These are phyloP conservation scores for Dictyophora rubrovolvata DNA, from an alignment of 768 basidiomycete species.

Conservation along the genomic window DNA sequence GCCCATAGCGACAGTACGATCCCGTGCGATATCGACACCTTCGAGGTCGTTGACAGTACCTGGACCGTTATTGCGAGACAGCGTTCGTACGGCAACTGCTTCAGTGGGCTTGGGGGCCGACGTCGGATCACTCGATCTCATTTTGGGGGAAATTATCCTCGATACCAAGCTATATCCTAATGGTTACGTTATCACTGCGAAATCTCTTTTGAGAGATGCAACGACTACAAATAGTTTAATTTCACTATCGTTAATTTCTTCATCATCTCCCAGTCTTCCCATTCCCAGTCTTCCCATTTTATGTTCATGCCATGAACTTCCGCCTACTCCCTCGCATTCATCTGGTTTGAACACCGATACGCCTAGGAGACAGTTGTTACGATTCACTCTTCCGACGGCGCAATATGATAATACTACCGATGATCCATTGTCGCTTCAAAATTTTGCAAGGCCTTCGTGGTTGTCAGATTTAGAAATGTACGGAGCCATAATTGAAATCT, in stretches of 20 bases:
- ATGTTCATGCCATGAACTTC: constrained; percentile 62
- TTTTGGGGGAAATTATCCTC: constrained; percentile 65
- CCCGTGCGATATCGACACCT: constrained; percentile 12
- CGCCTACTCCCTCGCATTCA: constrained; percentile 73
- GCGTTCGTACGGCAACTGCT: not conserved
- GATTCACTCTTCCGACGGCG: constrained; percentile 73
- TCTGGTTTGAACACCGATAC: constrained; percentile 46
- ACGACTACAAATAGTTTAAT: not conserved
- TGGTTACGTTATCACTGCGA: constrained; percentile 52
- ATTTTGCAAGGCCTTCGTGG: constrained; percentile 64
- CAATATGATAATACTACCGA: constrained; percentile 69
- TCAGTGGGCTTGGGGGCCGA: constrained; percentile 53
- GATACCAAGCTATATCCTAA: constrained; percentile 73
- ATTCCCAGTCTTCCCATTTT: constrained; percentile 40
- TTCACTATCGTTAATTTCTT: constrained; percentile 11
- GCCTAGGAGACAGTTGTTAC: constrained; percentile 61
- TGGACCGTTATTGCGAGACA: not conserved
- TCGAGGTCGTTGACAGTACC: not conserved
- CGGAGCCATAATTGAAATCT: constrained; percentile 47
- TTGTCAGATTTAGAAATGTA: constrained; percentile 44
- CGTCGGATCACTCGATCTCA: constrained; percentile 30
- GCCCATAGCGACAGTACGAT: constrained; percentile 9
- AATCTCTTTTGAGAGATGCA: constrained; percentile 21
- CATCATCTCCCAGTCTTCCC: too few species aligned
- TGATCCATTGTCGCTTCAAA: constrained; percentile 65